A percentile compares a stretch with the other conserved stretches of the same genome.
Evolutionary conservation across 2,329 filamentous ascomycete species (phyloP).

Genomic region (Aspergillus alliaceus): DNA sequence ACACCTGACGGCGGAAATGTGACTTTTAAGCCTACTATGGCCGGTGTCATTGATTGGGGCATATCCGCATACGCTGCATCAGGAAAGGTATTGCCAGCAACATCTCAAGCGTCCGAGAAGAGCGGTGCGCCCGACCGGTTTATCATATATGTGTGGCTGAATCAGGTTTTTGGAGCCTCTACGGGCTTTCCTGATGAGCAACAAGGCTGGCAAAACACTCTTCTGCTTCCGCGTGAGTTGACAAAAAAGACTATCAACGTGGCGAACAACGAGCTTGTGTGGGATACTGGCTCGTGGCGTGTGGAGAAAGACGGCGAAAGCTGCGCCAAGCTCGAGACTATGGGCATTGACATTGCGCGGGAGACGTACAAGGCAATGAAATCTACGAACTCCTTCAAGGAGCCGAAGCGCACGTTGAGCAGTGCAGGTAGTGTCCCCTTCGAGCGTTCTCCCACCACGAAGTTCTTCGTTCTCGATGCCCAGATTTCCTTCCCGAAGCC

Average conservation of each 20-base stretch:
- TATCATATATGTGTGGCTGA: constrained; percentile 19
- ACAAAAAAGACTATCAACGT: constrained; percentile 12
- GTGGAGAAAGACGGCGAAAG: neutral
- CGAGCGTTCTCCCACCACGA: constrained; percentile 4
- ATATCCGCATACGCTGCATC: constrained; percentile 17
- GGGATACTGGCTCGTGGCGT: constrained; percentile 9
- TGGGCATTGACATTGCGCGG: constrained; percentile 18
- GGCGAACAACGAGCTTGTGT: constrained; percentile 13
- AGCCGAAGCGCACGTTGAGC: constrained; percentile 2
- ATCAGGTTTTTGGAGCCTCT: constrained; percentile 11
- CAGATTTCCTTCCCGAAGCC: constrained; percentile 8
- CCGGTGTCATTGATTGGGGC: constrained; percentile 21
- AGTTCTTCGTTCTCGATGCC: constrained; percentile 12
- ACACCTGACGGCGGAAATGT: constrained; percentile 1
- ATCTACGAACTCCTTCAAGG: neutral
- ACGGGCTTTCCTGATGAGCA: constrained; percentile 14
- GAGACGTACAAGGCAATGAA: constrained; percentile 15
- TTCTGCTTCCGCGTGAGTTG: constrained; percentile 18
- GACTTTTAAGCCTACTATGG: constrained; percentile 19
- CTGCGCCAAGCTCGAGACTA: constrained; percentile 12
- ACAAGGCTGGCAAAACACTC: constrained; percentile 15
- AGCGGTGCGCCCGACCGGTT: constrained; percentile 19
- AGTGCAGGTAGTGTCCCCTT: constrained; percentile 1
- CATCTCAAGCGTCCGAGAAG: constrained; percentile 12
- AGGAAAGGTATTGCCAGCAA: constrained; percentile 17